Evolutionary conservation across 2,329 filamentous ascomycete genomes (phyloP), one percentile per base, ranked within the genome.

Genomic region (Aureobasidium pullulans): DNA sequence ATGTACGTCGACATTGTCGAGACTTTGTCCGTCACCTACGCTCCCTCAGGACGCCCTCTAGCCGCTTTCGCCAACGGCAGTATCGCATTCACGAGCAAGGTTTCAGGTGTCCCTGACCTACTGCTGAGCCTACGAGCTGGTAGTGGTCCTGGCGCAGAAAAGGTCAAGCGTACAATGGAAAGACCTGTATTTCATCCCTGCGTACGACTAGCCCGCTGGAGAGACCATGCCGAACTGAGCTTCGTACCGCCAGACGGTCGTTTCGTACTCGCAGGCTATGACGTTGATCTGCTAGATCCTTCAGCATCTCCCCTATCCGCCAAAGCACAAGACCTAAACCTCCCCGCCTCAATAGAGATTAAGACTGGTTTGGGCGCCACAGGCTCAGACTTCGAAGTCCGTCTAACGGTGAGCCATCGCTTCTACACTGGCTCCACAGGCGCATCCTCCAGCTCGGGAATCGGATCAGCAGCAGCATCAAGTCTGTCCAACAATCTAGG

Each of bases 1-100:
- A 81, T 99, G 65, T 97, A 97, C 71, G 93, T 96, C 60, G 94
- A 99, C 71, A 85, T 99, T 11, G 85, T 99, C 62, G 94, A 99
- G 76, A 90, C 89, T 1, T 79, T 99, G 0, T 84, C 86, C 1
- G 90, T 96, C 42, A 96, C 88, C 0, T 81, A 97, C 43, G 91
- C 94, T 0, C 94, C 94, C 0, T 96, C 92, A 0, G 94, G 94
- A 4, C 82, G 91, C 13, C 87, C 93, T 1, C 80, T 99, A 23
- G 86, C 90, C 7, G 93, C 94, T 3, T 87, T 96, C 64, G 89
- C 90, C 13, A 89, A 94, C 66, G 94, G 94, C 15, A 95, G 90
- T 4, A 93, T 99, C 65, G 92, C 90, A 1, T 97, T 97, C 72
- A 97, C 90, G 0, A 87, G 89, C 57, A 96, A 97, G 70, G 90